Base-by-base conservation (phyloP, 1,284 basidiomycete species). In the Rhodotorula sp. region DNA sequence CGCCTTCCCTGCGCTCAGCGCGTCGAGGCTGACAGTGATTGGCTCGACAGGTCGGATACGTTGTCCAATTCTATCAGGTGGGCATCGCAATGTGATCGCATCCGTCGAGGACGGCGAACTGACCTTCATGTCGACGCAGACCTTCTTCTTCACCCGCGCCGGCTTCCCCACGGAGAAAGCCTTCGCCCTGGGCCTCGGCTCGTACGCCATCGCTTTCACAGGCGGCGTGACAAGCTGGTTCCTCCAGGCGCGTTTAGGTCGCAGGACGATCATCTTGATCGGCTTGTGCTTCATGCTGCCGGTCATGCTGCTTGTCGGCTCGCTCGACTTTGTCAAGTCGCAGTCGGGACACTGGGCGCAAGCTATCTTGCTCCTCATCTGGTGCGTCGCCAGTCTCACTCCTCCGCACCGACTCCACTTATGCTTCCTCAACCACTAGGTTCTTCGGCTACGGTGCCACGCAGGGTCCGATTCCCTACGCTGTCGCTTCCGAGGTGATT, bases 301-400 rank as follows among this genome's bases (percentile, higher is more conserved):
- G 68, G 78, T 83, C 46, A 79, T 85, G 47, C 79, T 83, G 74
- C 71, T 81, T 78, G 82, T 83, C 76, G 85, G 84, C 36, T 81
- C 80, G 66, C 76, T 84, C 57, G 82, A 82, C 39, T 80, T 82
- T 70, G 69, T 72, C 48, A 72, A 69, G 49, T 52, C 65, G 62
- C 66, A 70, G 4, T 69, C 62, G 22, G 70, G 70, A 54, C 52
- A 60, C 15, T 76, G 81, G 77, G 82, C 81, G 4, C 81, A 81
- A 10, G 83, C 81, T 7, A 77, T 78, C 17, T 71, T 81, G 63
- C 80, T 83, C 74, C 74, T 83, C 54, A 76, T 81, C 64, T 83
- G 81, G 79, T 81, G 81, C 70, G 79, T 82, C 68, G 67, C 10
- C 30, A 34, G 15, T 22, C 11, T 19, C 54, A n/a, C 19, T 1